Evolutionary conservation across 2,329 filamentous ascomycete species (phyloP).

Genomic region (Huntiella abstrusa): DNA sequence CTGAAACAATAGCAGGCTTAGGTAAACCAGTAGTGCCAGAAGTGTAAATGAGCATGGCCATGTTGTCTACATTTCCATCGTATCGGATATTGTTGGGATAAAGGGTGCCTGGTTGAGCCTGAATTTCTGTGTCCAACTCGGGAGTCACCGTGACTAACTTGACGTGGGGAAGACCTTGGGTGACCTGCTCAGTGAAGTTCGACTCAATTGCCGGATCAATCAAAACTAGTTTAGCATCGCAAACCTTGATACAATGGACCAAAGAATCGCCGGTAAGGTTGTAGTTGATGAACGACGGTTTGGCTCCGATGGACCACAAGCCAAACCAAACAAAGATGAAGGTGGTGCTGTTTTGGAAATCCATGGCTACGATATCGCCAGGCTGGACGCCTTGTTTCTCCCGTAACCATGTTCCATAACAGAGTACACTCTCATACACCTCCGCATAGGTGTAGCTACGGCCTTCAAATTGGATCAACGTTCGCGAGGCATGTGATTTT

Average conservation of each 20-base stretch:
- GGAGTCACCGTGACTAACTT: conserved; percentile 43
- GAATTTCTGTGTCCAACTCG: conserved; percentile 35
- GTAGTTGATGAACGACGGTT: conserved; percentile 77
- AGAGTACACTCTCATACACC: conserved; percentile 49
- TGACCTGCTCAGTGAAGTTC: conserved; percentile 39
- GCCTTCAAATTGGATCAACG: conserved; percentile 51
- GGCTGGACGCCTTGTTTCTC: conserved; percentile 42
- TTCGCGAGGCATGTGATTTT: conserved; percentile 29
- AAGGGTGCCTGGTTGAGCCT: conserved; percentile 31
- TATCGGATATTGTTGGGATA: conserved; percentile 37
- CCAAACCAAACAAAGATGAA: conserved; percentile 61
- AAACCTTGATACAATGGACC: conserved; percentile 52
- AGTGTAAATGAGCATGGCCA: conserved; percentile 65
- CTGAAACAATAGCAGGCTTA: conserved; percentile 61
- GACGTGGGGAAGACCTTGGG: conserved; percentile 28
- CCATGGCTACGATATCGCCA: conserved; percentile 60
- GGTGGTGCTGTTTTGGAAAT: conserved; percentile 64
- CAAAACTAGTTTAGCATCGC: conserved; percentile 47
- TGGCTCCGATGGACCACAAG: conserved; percentile 66
- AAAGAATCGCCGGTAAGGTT: conserved; percentile 56
- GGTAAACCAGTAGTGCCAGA: conserved; percentile 73
- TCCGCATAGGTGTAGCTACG: conserved; percentile 55
- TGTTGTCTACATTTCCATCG: conserved; percentile 31
- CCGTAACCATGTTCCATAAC: conserved; percentile 60
- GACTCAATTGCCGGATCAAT: conserved; percentile 34